Conservation (phyloP, 176 grass and related monocot species). For the Aegilops longissima region DNA sequence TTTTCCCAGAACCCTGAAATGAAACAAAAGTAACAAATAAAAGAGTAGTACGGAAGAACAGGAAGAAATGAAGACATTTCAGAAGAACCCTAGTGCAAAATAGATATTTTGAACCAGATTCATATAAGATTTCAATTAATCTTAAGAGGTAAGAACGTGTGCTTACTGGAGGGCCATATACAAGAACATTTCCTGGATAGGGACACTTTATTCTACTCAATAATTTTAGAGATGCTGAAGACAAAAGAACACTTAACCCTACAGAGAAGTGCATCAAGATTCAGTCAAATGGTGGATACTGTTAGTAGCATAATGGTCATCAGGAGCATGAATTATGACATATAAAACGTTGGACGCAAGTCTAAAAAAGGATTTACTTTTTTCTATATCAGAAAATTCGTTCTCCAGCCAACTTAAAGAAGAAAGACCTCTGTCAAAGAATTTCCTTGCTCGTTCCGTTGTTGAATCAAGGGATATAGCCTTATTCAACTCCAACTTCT, state of each 20-base stretch:
- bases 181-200: conserved; percentile 73
- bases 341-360: conserved; percentile 27
- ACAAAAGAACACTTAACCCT: conserved; percentile 49
- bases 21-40: conserved; percentile 21
- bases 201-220: conserved; percentile 49
- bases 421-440: conserved; percentile 31
- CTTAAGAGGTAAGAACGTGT: conserved; percentile 23
- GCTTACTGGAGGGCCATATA: conserved; percentile 84
- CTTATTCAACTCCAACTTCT: conserved; percentile 68
- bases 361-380: conserved; percentile 51
- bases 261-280: conserved; percentile 21
- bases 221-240: conserved; percentile 51
- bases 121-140: conserved; percentile 10
- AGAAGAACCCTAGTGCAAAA: not conserved
- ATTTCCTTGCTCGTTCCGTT: conserved; percentile 31
- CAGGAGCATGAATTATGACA: not conserved
- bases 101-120: not conserved
- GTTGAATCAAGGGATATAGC: conserved; percentile 54
- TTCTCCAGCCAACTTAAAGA: conserved; percentile 80
- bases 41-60: not conserved
- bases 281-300: conserved; percentile 6
- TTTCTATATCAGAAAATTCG: conserved; percentile 69
- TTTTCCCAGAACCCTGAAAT: conserved; percentile 88
- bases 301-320: not conserved
- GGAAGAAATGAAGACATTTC: not conserved